phyloP scores from a whole-genome alignment of 176 grass and related monocot species.

The Alloteropsis semialata region DNA sequence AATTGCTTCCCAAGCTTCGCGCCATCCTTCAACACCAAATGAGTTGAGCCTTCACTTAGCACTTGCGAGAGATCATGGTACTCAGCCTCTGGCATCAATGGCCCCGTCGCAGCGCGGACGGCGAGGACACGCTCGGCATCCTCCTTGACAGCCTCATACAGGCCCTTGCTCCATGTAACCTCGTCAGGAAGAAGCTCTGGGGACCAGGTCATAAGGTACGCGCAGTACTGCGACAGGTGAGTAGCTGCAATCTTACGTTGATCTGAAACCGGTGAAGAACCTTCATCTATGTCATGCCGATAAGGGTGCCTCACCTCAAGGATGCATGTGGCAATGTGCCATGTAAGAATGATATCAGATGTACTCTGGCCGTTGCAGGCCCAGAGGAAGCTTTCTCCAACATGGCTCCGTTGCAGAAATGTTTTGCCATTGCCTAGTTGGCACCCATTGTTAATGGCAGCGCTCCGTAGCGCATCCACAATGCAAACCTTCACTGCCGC shows the following conservation, averaged over 20 bases:
- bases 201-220: no score
- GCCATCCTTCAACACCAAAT: no score
- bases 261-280: not conserved
- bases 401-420: not conserved
- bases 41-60: no score
- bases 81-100: no score
- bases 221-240: no score
- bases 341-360: not conserved
- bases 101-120: no score
- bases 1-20: no score
- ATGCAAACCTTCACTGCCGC: not conserved
- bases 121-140: no score
- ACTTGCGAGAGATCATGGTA: no score
- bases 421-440: not conserved
- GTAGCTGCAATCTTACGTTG: not conserved
- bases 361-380: not conserved
- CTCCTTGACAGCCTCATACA: no score
- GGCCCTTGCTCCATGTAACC: no score
- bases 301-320: not conserved
- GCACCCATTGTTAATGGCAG: not conserved
- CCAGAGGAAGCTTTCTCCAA: not conserved
- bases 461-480: not conserved
- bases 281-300: not conserved
- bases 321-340: constrained; percentile 29
- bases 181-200: no score